These are phyloP conservation scores for Hura crepitans DNA, from an alignment of 441 rosid species.

Conservation along the genomic window DNA sequence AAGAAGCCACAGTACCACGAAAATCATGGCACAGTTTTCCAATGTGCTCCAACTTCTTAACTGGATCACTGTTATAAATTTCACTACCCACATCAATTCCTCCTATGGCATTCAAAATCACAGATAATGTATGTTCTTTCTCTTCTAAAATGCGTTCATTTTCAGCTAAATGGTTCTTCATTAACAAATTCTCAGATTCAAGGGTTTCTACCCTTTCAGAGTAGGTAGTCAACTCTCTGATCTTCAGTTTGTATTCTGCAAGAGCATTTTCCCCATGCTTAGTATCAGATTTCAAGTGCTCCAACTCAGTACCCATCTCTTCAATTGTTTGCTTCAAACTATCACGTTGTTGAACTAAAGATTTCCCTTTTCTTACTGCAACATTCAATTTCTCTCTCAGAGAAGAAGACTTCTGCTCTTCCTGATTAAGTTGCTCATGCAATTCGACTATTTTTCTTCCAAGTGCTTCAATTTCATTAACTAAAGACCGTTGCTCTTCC, in stretches of 20 bases:
- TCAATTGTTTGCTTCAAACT: slow-evolving; percentile 75
- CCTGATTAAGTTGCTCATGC: slow-evolving; percentile 66
- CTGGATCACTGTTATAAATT: slow-evolving; percentile 49
- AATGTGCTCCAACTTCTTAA: slow-evolving; percentile 59
- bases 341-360: slow-evolving; percentile 90
- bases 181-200: slow-evolving; percentile 56
- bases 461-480: slow-evolving; percentile 59
- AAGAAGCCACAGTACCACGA: slow-evolving; percentile 53
- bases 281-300: slow-evolving; percentile 65
- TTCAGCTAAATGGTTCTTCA: slow-evolving; percentile 66
- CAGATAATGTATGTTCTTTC: slow-evolving; percentile 49
- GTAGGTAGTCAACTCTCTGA: slow-evolving; percentile 52
- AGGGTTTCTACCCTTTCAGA: slow-evolving; percentile 50
- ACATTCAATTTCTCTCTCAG: slow-evolving; percentile 83
- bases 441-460: slow-evolving; percentile 55
- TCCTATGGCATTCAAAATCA: slow-evolving; percentile 46
- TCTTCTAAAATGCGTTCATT: slow-evolving; percentile 59
- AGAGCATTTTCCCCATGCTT: slow-evolving; percentile 48
- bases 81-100: slow-evolving; percentile 61
- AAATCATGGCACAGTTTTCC: slow-evolving; percentile 51
- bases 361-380: slow-evolving; percentile 98
- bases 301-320: slow-evolving; percentile 61
- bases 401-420: slow-evolving; percentile 86
- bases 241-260: slow-evolving; percentile 56
- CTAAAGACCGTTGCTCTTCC: slow-evolving; percentile 58